Evolutionary conservation across 331 rosid species (phyloP), one percentile per base, ranked within the genome.

Genomic region (Rosa hybrid): DNA sequence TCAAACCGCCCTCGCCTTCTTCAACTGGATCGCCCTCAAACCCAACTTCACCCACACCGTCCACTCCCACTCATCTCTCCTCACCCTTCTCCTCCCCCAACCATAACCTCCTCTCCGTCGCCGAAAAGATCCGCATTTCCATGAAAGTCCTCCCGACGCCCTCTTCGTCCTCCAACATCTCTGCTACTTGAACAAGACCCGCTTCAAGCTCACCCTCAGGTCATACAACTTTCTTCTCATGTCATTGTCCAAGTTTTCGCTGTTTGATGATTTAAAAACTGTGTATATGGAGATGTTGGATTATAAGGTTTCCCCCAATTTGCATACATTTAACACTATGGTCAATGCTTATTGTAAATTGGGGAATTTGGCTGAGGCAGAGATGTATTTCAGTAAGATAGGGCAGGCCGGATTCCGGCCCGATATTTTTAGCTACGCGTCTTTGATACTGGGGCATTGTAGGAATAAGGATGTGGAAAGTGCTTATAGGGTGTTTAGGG

Each of bases 281-380:
- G 50, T 81, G 12, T 81, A 75, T 21, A n/a, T 81, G 23, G 84
- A 75, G 63, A 81, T 81, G 80, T 13, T 57, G 8, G 53, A 7
- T 1, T 41, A 30, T 30, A 68, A 20, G 53, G 57, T 75, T 54
- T 18, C 70, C 0, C 84, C 72, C 0, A 68, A 81, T 75, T 46
- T 81, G 27, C 57, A 75, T 81, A 75, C 80, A 0, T 68, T 81
- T 27, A 81, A 81, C 63, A 75, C 77, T 21, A 81, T 81, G 84
- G 57, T 81, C 8, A 68, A 81, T 81, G 80, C 77, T 6, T 81
- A 69, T 60, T 81, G 80, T 68, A 81, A 68, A 44, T 5, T 68
- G 30, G 84, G 84, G n/a, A 68, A 81, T 68, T 72, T 81, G 75
- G 76, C 4, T 0, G 76, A 68, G 84, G 80, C 80, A 5, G 69